phyloP scores from a whole-genome alignment of 495 filamentous ascomycete genomes.

The Aspergillus wentii region DNA sequence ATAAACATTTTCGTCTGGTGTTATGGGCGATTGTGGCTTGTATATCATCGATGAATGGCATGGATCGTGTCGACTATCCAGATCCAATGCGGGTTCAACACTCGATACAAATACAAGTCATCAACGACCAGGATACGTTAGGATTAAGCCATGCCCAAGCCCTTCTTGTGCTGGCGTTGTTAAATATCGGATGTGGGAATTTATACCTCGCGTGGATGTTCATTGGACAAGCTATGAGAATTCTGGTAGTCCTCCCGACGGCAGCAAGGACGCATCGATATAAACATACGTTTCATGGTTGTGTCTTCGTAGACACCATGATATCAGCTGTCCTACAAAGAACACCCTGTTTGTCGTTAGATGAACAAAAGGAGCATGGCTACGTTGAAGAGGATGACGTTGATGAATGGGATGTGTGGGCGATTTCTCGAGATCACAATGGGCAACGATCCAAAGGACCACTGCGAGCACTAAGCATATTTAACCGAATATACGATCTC shows the following conservation, averaged over 20 bases:
- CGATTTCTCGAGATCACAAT: background rate
- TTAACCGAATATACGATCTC: slow-evolving; percentile 15
- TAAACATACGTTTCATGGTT: too few relatives aligned
- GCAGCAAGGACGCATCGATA: too few relatives aligned
- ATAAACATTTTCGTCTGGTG: slow-evolving; percentile 17
- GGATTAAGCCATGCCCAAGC: slow-evolving; percentile 51
- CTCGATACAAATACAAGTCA: too few relatives aligned
- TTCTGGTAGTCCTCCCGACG: slow-evolving; percentile 24
- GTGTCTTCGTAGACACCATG: slow-evolving; percentile 17
- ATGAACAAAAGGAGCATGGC: slow-evolving; percentile 5
- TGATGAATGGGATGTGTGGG: slow-evolving; percentile 22
- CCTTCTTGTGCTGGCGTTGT: slow-evolving; percentile 47
- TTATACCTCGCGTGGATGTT: slow-evolving; percentile 43
- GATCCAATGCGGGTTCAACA: too few relatives aligned
- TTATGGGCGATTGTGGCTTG: slow-evolving; percentile 19
- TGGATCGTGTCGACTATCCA: too few relatives aligned
- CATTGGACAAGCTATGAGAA: slow-evolving; percentile 45
- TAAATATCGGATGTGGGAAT: slow-evolving; percentile 42
- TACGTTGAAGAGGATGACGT: slow-evolving; percentile 14
- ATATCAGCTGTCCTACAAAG: slow-evolving; percentile 8
- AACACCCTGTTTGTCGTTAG: slow-evolving; percentile 7
- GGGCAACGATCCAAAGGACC: slow-evolving; percentile 2
- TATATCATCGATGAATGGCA: too few relatives aligned
- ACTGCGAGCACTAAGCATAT: slow-evolving; percentile 15
- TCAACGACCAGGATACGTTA: slow-evolving; percentile 22